Evolutionary conservation across 1,284 basidiomycete species (phyloP).

Genomic region (Sanghuangporus baumii): DNA sequence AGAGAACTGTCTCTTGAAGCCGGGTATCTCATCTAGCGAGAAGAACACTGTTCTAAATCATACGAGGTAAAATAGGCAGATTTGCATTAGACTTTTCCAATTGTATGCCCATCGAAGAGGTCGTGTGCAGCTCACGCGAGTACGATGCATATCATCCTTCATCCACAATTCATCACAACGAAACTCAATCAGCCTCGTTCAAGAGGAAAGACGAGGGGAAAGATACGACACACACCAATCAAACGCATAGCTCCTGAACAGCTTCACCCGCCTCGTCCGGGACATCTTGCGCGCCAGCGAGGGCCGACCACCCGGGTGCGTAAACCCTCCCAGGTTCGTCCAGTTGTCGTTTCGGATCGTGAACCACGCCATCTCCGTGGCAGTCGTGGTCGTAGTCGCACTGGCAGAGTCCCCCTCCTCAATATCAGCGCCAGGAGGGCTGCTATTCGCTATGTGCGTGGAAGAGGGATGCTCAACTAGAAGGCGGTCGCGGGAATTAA

Average conservation of each 20-base stretch:
- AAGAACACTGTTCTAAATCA: constrained; percentile 49
- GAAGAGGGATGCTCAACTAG: not conserved
- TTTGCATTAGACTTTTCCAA: too few species aligned
- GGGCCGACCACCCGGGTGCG: not conserved
- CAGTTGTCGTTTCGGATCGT: constrained; percentile 2
- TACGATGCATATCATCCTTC: constrained; percentile 62
- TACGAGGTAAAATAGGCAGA: too few species aligned
- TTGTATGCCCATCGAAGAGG: not conserved
- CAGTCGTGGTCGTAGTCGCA: not conserved
- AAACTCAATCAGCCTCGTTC: not conserved
- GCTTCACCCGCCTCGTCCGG: constrained; percentile 14
- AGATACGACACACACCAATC: constrained; percentile 52
- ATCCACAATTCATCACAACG: too few species aligned
- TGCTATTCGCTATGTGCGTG: not conserved
- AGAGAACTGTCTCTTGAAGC: constrained; percentile 83
- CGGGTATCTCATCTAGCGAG: constrained; percentile 65
- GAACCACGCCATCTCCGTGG: constrained; percentile 11
- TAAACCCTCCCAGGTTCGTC: not conserved
- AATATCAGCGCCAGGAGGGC: not conserved
- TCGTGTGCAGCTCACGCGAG: constrained; percentile 49
- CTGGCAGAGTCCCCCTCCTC: not conserved
- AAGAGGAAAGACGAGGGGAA: constrained; percentile 5
- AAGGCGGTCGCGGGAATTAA: not conserved
- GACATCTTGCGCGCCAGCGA: not conserved
- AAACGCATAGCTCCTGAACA: constrained; percentile 59